Evolutionary conservation across 2,329 filamentous ascomycete species (phyloP).

Genomic region (Phialophora verrucosa): DNA sequence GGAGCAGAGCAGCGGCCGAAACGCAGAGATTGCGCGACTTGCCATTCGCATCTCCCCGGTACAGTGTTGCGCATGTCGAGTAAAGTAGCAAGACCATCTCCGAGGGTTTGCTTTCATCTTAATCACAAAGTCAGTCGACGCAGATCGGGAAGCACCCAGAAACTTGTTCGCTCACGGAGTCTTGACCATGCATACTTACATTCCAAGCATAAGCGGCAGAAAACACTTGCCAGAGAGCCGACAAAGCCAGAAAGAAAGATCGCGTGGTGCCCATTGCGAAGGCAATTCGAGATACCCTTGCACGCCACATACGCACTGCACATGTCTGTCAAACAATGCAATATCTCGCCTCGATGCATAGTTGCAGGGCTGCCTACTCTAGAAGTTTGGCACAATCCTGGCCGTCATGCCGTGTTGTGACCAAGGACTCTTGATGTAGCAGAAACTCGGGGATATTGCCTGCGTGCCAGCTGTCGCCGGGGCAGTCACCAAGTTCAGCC

Average conservation of each 20-base stretch:
- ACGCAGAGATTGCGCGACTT: conserved; percentile 46
- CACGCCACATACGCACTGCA: conserved; percentile 78
- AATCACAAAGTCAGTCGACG: not conserved
- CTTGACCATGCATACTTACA: conserved; percentile 48
- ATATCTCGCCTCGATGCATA: conserved; percentile 59
- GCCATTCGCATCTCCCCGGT: conserved; percentile 67
- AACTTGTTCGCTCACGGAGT: conserved; percentile 37
- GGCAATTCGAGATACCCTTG: conserved; percentile 74
- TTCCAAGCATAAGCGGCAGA: conserved; percentile 60
- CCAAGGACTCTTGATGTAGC: too few species aligned
- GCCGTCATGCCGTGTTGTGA: too few species aligned
- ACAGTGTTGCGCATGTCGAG: conserved; percentile 64
- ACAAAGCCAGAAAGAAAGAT: conserved; percentile 71
- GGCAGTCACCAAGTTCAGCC: too few species aligned
- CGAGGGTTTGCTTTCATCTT: conserved; percentile 51
- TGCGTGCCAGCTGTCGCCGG: too few species aligned
- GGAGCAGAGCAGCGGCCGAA: conserved; percentile 66
- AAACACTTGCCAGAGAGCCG: conserved; percentile 58
- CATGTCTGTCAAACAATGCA: conserved; percentile 80
- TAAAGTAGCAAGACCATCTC: conserved; percentile 67
- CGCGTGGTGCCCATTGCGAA: conserved; percentile 71
- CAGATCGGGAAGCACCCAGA: not conserved
- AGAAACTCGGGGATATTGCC: too few species aligned
- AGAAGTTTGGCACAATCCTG: too few species aligned
- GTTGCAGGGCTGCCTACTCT: too few species aligned